phyloP scores from a whole-genome alignment of 306 rosid genomes.

The Corylus heterophylla region DNA sequence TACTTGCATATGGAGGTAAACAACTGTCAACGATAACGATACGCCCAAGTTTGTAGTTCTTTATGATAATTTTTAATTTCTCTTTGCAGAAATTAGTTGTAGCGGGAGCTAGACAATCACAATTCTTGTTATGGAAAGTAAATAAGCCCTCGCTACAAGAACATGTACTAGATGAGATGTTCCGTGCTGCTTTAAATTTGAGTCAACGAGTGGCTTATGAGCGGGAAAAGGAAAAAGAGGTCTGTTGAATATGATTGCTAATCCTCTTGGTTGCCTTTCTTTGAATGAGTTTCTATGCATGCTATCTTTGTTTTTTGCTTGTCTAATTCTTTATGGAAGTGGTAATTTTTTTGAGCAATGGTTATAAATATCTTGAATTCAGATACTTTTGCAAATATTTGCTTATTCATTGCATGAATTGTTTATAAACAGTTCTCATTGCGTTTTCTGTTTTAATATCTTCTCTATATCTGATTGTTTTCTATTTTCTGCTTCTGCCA shows the following conservation, averaged over 20 bases:
- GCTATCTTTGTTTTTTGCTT: background rate
- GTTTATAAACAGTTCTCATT: background rate
- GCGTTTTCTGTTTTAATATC: background rate
- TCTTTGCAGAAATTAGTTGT: constrained; percentile 61
- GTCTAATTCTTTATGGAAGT: background rate
- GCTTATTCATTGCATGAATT: background rate
- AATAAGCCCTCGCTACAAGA: constrained; percentile 58
- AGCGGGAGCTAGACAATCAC: constrained; percentile 27
- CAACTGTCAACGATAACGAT: constrained; percentile 1
- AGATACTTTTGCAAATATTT: background rate
- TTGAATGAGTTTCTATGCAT: background rate
- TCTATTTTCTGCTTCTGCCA: background rate
- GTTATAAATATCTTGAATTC: background rate
- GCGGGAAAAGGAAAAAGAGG: constrained; percentile 71
- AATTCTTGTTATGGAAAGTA: constrained; percentile 71
- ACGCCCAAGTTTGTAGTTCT: background rate
- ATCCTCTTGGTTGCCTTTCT: constrained; percentile 7
- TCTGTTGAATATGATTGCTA: constrained; percentile 19
- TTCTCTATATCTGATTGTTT: background rate
- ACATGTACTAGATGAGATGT: constrained; percentile 81
- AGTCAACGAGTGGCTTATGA: constrained; percentile 56
- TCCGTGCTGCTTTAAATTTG: constrained; percentile 87
- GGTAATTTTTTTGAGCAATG: background rate
- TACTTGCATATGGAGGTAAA: constrained; percentile 86
- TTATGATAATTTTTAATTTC: constrained; percentile 20